Percentiles rank a stretch among this genome's conserved stretches.
These are phyloP conservation scores for Neurospora sublineolata DNA, from an alignment of 495 filamentous ascomycete species.

Conservation along the genomic window DNA sequence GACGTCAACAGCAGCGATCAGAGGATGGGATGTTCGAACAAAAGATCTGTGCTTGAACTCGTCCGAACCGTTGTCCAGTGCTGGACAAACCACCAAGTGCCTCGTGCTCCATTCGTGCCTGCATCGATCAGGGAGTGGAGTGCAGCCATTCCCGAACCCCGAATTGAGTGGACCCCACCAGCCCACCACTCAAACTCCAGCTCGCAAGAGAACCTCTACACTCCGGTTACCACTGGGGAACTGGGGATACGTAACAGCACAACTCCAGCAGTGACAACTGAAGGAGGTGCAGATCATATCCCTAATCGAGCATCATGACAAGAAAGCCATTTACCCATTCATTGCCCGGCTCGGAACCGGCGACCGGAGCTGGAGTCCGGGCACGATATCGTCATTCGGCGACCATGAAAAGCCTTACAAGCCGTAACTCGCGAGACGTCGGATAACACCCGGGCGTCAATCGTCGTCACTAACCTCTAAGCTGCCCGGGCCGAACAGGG, in stretches of 20 bases:
- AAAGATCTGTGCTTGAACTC: neutral
- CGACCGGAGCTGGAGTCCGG: neutral
- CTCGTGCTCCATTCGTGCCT: neutral
- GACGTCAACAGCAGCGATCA: neutral
- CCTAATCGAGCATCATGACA: neutral
- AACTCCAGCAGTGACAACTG: neutral
- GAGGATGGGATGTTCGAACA: neutral
- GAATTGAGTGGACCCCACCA: neutral
- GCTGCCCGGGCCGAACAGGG: neutral
- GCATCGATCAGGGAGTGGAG: neutral
- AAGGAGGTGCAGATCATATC: neutral
- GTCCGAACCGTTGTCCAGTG: neutral
- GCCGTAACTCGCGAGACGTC: neutral
- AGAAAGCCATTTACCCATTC: neutral
- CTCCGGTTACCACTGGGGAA: neutral
- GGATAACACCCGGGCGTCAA: neutral
- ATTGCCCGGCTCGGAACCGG: neutral
- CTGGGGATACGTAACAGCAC: neutral
- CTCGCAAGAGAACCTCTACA: neutral
- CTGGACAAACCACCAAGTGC: neutral
- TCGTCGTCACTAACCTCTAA: neutral
- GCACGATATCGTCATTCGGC: neutral
- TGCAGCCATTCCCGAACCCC: neutral
- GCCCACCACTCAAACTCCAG: neutral
- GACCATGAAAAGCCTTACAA: neutral